Evolutionary conservation across 202 grass and related monocot species (phyloP).

Genomic region (Tripidium arundinaceum): DNA sequence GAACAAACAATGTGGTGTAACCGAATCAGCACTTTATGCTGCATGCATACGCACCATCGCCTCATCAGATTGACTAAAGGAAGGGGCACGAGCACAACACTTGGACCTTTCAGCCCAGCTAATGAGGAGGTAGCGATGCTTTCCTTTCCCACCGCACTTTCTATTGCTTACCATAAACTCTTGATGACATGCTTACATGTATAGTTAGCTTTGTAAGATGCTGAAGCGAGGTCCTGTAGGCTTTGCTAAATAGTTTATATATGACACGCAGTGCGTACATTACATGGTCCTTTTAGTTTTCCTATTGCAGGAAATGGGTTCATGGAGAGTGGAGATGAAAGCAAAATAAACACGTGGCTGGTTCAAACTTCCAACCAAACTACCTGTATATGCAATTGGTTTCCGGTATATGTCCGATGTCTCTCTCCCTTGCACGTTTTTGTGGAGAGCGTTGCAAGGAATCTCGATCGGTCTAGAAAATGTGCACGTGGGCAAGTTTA

Average conservation of each 20-base stretch:
- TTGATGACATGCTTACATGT: constrained; percentile 23
- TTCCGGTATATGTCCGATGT: neutral
- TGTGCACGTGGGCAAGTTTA: too few species aligned
- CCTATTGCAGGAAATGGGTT: too few species aligned
- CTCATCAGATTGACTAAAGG: constrained; percentile 43
- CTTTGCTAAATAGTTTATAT: too few species aligned
- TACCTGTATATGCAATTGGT: constrained; percentile 19
- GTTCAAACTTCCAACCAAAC: constrained; percentile 15
- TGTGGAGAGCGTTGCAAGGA: too few species aligned
- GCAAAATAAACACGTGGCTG: constrained; percentile 25
- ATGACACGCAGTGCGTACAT: too few species aligned
- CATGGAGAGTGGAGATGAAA: too few species aligned
- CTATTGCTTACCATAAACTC: constrained; percentile 15
- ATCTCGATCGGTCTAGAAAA: too few species aligned
- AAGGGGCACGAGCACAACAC: constrained; percentile 27
- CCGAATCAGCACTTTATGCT: constrained; percentile 47
- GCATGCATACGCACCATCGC: constrained; percentile 49
- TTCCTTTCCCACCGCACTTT: constrained; percentile 31
- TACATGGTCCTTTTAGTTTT: too few species aligned
- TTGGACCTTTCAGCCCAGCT: too few species aligned
- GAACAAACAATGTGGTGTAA: constrained; percentile 37
- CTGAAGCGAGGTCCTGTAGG: too few species aligned
- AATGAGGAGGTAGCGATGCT: constrained; percentile 30
- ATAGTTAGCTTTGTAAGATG: constrained; percentile 35
- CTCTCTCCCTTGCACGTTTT: neutral